Base-by-base conservation (phyloP, 805 yeast genomes). In the Wickerhamomyces tratensis region DNA sequence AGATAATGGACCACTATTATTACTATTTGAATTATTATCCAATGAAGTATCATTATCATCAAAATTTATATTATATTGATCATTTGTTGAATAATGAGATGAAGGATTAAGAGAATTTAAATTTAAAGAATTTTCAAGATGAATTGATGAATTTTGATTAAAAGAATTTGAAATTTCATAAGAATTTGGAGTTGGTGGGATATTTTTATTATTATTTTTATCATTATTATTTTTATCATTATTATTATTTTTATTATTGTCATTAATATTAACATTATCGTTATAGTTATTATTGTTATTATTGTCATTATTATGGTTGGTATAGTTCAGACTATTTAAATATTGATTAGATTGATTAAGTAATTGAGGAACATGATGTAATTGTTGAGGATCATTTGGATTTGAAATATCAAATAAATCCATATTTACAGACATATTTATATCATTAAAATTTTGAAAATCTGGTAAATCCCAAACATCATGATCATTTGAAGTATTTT, bases 131-230 rank as follows among this genome's bases (percentile, higher is more conserved):
- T 30, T 44, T 45, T 36, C 44, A 33, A 26, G 45, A 49, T 11
- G 7, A 1, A 44, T 29, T 4, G 52, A 37, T n/a, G 33, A 30
- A 5, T 43, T 9, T 5, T 47, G 15, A 13, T 43, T 43, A 10
- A 36, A 34, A 36, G 40, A 46, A 7, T 35, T 36, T 13, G 44
- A 38, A 3, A 50, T 40, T 33, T 55, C 56, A 42, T 44, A 49
- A 10, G 54, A 49, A 7, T 46, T 38, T 4, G 58, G 58, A 7
- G 57, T 52, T 36, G 57, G 57, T 7, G 58, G 54, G 3, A 48
- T 43, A 20, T 38, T 25, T 9, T 14, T 35, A 25, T 15, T 15
- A 15, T 13, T 35, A 12, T 37, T 20, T 5, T 37, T 33, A 15
- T 7, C 27, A 26, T 10, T 41, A 12, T 12, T 39, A 39, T 7